Evolutionary conservation across 495 filamentous ascomycete genomes (phyloP).

Genomic region (Hypoxylon crocopeplum): DNA sequence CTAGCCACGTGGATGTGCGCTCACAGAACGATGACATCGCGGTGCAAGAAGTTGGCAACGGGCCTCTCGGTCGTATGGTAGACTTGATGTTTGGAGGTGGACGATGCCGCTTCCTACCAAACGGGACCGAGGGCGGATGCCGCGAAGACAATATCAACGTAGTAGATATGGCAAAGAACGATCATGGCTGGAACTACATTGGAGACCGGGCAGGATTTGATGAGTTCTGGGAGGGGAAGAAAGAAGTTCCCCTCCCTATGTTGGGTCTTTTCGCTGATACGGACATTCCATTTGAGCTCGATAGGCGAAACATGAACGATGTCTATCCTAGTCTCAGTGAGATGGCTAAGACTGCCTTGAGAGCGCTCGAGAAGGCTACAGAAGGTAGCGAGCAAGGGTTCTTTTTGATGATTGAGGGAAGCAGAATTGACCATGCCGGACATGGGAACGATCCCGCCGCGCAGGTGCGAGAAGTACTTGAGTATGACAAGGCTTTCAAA

Average conservation of each 20-base stretch:
- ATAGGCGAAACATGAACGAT: constrained; percentile 77
- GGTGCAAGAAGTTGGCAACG: constrained; percentile 81
- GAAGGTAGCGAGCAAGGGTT: constrained; percentile 88
- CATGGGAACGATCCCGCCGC: constrained; percentile 95
- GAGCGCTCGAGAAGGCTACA: constrained; percentile 81
- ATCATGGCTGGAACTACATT: constrained; percentile 80
- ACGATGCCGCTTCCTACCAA: constrained; percentile 90
- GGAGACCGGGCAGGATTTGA: constrained; percentile 79
- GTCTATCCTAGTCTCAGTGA: constrained; percentile 89
- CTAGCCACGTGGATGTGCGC: constrained; percentile 81
- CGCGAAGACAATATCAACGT: constrained; percentile 75
- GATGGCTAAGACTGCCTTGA: constrained; percentile 85
- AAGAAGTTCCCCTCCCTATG: constrained; percentile 74
- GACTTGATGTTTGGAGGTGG: constrained; percentile 94
- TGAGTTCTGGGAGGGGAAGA: constrained; percentile 69
- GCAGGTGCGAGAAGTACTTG: constrained; percentile 92
- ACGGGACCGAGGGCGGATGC: constrained; percentile 77
- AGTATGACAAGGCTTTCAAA: constrained; percentile 86
- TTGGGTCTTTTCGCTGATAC: constrained; percentile 83
- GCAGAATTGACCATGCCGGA: constrained; percentile 93
- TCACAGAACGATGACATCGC: constrained; percentile 88
- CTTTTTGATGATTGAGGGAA: constrained; percentile 98
- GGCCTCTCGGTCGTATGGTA: constrained; percentile 83
- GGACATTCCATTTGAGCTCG: constrained; percentile 93
- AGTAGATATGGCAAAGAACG: constrained; percentile 68